phyloP scores from a whole-genome alignment of 2,329 filamentous ascomycete species.

The Nakataea oryzae region DNA sequence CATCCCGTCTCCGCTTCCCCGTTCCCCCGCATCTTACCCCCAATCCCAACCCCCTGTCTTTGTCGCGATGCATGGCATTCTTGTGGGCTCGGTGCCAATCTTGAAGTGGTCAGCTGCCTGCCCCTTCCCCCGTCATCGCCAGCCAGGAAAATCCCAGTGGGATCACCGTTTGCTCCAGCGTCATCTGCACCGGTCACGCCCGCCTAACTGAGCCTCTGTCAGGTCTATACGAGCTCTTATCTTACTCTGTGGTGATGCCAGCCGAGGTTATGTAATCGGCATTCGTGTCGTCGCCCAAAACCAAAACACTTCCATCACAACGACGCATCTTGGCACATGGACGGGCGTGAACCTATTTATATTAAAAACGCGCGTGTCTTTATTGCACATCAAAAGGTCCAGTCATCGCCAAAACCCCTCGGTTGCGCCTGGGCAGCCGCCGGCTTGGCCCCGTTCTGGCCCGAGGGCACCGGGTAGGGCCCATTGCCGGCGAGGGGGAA shows the following conservation, averaged over 20 bases:
- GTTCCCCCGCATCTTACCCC: background rate
- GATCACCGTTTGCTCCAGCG: too few species aligned
- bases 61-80: background rate
- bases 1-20: background rate
- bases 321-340: too few species aligned
- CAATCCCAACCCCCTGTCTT: background rate
- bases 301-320: background rate
- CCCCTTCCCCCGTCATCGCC: too few species aligned
- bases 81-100: too few species aligned
- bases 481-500: constrained; percentile 23
- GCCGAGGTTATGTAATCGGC: background rate
- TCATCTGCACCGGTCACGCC: background rate
- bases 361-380: background rate
- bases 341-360: background rate
- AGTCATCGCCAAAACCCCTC: background rate
- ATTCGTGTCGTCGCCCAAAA: background rate
- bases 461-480: constrained; percentile 19
- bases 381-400: background rate
- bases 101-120: too few species aligned
- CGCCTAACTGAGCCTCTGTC: too few species aligned
- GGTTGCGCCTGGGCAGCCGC: background rate
- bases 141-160: too few species aligned
- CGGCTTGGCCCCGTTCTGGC: constrained; percentile 13
- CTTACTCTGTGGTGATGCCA: too few species aligned
- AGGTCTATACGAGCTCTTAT: too few species aligned